phyloP scores from a whole-genome alignment of 768 basidiomycete species.

The Boletus reticulatus region DNA sequence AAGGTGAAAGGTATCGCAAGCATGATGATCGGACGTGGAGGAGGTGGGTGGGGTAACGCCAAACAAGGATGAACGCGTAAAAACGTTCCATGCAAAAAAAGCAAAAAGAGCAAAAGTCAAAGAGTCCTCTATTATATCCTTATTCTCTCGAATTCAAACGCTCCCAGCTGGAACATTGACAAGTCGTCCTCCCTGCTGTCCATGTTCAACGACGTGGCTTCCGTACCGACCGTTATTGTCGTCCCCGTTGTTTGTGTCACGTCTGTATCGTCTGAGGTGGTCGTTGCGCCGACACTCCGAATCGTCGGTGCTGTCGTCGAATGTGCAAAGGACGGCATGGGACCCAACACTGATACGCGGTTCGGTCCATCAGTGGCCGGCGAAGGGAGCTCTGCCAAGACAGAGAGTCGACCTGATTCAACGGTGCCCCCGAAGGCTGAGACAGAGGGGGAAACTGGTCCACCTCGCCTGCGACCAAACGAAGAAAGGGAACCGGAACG shows the following conservation, averaged over 20 bases:
- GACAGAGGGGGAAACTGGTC: conserved; percentile 44
- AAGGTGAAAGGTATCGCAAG: conserved; percentile 11
- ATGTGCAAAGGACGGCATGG: conserved; percentile 33
- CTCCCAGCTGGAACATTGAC: conserved; percentile 12
- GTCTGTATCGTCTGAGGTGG: conserved; percentile 31
- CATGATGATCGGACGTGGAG: neutral
- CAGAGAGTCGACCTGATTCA: conserved; percentile 22
- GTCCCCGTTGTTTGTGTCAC: conserved; percentile 20
- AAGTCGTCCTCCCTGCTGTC: conserved; percentile 9
- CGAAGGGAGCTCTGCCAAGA: conserved; percentile 20
- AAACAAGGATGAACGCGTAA: neutral
- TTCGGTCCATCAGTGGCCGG: conserved; percentile 10
- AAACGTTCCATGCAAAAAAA: conserved; percentile 1
- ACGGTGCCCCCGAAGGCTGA: conserved; percentile 46
- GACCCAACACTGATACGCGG: conserved; percentile 30
- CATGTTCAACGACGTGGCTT: conserved; percentile 4
- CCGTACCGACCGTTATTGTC: conserved; percentile 20
- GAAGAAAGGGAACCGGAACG: conserved; percentile 55
- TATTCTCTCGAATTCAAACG: conserved; percentile 23
- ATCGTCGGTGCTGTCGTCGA: conserved; percentile 30
- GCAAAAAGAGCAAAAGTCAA: neutral
- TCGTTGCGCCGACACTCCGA: conserved; percentile 31
- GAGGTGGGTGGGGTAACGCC: conserved; percentile 7
- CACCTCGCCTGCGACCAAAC: conserved; percentile 42
- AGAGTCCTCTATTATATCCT: conserved; percentile 1